Conservation (phyloP, 306 rosid species). For the Benincasa hispida region DNA sequence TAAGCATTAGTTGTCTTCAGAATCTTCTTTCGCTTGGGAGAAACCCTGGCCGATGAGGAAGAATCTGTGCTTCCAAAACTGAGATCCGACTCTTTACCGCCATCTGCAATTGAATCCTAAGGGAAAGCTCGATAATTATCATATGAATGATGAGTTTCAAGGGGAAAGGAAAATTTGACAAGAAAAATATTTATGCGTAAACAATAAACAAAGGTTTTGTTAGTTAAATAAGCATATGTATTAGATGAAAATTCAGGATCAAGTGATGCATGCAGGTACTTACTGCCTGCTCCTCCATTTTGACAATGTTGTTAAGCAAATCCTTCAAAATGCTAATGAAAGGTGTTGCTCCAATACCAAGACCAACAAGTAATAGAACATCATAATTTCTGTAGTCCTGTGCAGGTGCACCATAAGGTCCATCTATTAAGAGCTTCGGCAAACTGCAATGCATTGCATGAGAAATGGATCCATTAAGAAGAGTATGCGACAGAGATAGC, state of each 20-base stretch:
- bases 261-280: constrained; percentile 20
- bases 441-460: constrained; percentile 34
- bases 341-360: constrained; percentile 98
- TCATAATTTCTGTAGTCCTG: constrained; percentile 86
- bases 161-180: background rate
- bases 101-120: constrained; percentile 64
- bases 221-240: background rate
- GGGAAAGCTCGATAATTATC: constrained; percentile 1
- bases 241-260: background rate
- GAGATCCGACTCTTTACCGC: constrained; percentile 54
- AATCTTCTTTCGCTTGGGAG: constrained; percentile 57
- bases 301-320: constrained; percentile 80
- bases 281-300: constrained; percentile 93
- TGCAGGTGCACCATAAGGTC: constrained; percentile 98
- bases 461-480: background rate
- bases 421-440: constrained; percentile 90
- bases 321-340: constrained; percentile 93
- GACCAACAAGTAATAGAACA: constrained; percentile 89
- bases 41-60: constrained; percentile 27
- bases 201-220: background rate
- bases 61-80: constrained; percentile 63
- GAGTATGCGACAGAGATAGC: background rate
- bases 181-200: background rate
- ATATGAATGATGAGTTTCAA: background rate
- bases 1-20: constrained; percentile 89